A percentile compares a stretch with the other conserved stretches of the same genome.
Conservation (phyloP, 768 basidiomycete species). For the Auricularia auricula-judae region DNA sequence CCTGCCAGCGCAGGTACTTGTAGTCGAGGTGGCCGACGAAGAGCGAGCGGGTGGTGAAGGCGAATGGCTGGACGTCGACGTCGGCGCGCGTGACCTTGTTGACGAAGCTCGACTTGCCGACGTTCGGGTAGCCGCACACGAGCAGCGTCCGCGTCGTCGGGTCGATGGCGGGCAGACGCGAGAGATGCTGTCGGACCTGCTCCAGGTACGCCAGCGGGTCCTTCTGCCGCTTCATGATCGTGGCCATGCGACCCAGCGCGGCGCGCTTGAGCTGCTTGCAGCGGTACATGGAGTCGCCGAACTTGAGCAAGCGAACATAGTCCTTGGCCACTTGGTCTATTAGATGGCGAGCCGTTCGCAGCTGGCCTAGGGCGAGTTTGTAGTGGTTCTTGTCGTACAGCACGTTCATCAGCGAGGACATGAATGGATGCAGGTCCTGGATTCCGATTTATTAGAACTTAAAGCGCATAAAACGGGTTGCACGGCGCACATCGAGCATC, state of each 20-base stretch:
- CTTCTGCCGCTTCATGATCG: conserved; percentile 97
- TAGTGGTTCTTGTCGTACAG: conserved; percentile 99
- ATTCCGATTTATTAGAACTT: background rate
- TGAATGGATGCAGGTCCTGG: conserved; percentile 89
- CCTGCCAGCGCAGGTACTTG: conserved; percentile 98
- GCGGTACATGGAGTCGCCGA: conserved; percentile 93
- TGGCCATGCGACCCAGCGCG: conserved; percentile 98
- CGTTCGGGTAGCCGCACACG: conserved; percentile 98
- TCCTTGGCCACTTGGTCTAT: conserved; percentile 97
- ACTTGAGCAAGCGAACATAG: conserved; percentile 92
- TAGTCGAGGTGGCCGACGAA: conserved; percentile 99
- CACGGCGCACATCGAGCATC: conserved; percentile 75
- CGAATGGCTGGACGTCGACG: conserved; percentile 98
- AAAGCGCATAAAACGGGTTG: background rate
- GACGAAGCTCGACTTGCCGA: conserved; percentile 98
- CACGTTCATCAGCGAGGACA: conserved; percentile 92
- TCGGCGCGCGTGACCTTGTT: conserved; percentile 99
- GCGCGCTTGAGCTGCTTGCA: conserved; percentile 98
- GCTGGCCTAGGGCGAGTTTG: conserved; percentile 95
- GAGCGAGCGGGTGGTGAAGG: conserved; percentile 97
- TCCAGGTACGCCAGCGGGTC: conserved; percentile 97
- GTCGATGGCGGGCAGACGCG: conserved; percentile 95
- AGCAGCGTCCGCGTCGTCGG: conserved; percentile 96
- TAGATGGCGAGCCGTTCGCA: conserved; percentile 89
- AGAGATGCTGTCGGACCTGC: conserved; percentile 98